Evolutionary conservation across 2,329 filamentous ascomycete species (phyloP).

Genomic region (Trichoderma asperellum): DNA sequence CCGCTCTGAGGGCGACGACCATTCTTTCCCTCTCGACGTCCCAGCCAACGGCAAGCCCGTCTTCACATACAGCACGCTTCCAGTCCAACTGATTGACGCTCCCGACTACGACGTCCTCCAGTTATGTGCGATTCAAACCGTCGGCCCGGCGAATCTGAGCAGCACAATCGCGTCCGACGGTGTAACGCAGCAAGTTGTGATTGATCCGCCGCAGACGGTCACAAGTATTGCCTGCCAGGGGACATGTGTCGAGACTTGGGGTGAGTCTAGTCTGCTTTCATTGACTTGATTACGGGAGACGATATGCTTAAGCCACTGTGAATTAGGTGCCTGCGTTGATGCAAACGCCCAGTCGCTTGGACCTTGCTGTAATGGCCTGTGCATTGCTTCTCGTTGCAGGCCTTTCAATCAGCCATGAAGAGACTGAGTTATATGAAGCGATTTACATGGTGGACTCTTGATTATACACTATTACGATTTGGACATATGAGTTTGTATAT

Average conservation of each 20-base stretch:
- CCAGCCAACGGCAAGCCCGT: conserved; percentile 47
- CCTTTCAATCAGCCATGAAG: conserved; percentile 38
- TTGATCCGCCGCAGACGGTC: conserved; percentile 52
- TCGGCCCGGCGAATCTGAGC: conserved; percentile 39
- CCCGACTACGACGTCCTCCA: conserved; percentile 49
- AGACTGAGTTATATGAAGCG: not conserved
- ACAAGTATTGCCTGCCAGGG: conserved; percentile 49
- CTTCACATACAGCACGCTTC: conserved; percentile 45
- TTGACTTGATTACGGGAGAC: not conserved
- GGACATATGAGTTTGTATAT: not conserved
- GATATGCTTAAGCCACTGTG: not conserved
- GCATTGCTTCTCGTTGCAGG: conserved; percentile 47
- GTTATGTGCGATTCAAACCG: conserved; percentile 50
- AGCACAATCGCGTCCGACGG: conserved; percentile 33
- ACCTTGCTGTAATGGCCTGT: conserved; percentile 50
- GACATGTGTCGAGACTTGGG: conserved; percentile 47
- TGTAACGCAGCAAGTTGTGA: conserved; percentile 46
- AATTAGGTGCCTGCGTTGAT: conserved; percentile 41
- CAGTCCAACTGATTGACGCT: conserved; percentile 47
- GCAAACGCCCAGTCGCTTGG: conserved; percentile 43
- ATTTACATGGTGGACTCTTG: not conserved
- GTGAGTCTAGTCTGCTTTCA: conserved; percentile 32
- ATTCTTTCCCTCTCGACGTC: conserved; percentile 48
- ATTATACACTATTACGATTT: not conserved
- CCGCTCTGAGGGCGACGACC: conserved; percentile 33